A percentile compares a stretch with the other conserved stretches of the same genome.
phyloP scores from a whole-genome alignment of 768 basidiomycete species.

The Pholiota conissans region DNA sequence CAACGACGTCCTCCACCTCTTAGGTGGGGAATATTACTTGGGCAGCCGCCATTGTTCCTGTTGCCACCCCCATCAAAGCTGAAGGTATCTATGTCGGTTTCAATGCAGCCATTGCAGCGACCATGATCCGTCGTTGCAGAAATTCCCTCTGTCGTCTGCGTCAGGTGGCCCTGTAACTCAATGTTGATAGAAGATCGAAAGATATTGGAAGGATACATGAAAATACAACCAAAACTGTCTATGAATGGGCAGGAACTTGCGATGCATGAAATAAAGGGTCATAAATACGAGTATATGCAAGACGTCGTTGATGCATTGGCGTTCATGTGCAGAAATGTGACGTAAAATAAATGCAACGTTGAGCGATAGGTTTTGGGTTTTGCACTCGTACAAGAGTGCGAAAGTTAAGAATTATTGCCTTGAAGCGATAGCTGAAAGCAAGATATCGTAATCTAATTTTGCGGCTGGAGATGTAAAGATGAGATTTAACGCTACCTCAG shows the following conservation, averaged over 20 bases:
- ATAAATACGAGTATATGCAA: background rate
- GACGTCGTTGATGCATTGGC: background rate
- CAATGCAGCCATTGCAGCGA: too few species aligned
- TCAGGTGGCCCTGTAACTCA: background rate
- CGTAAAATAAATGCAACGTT: too few species aligned
- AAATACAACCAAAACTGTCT: background rate
- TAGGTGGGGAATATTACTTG: too few species aligned
- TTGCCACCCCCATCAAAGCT: too few species aligned
- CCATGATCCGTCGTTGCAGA: too few species aligned
- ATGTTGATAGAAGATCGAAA: background rate
- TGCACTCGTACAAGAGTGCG: too few species aligned
- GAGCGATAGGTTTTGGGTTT: too few species aligned
- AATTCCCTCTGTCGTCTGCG: too few species aligned
- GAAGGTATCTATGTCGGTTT: too few species aligned
- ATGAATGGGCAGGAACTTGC: too few species aligned
- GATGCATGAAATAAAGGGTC: background rate
- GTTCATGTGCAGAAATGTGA: background rate
- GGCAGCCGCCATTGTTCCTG: too few species aligned
- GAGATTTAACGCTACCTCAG: background rate
- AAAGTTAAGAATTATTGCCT: constrained; percentile 27
- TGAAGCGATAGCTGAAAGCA: constrained; percentile 49
- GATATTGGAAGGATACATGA: background rate
- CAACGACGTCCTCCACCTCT: too few species aligned
- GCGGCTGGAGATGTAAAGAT: constrained; percentile 41
- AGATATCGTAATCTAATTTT: constrained; percentile 65